A percentile compares a stretch with the other conserved stretches of the same genome.
These are phyloP conservation scores for Globisporangium emineosum DNA, from an alignment of 352 stramenopile species.

Conservation along the genomic window DNA sequence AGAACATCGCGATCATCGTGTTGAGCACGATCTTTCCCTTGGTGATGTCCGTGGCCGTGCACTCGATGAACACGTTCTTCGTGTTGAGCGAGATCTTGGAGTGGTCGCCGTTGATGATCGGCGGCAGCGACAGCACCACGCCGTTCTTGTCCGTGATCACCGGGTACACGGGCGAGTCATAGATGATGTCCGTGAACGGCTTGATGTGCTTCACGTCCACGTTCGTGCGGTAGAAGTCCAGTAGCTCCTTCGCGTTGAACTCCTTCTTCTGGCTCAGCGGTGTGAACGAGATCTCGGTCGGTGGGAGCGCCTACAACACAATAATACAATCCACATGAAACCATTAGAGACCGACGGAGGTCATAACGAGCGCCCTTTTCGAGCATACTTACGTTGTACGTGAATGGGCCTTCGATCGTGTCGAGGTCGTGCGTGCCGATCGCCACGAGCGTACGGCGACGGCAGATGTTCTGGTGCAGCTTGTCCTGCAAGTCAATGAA, in stretches of 20 bases:
- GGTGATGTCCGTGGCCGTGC: conserved; percentile 98
- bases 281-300: conserved; percentile 96
- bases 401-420: conserved; percentile 93
- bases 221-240: conserved; percentile 96
- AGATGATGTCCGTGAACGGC: conserved; percentile 99
- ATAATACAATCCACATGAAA: not conserved
- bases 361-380: not conserved
- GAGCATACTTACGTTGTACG: conserved; percentile 65
- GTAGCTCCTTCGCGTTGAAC: conserved; percentile 93
- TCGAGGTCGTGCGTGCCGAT: conserved; percentile 99
- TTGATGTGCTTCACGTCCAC: conserved; percentile 97
- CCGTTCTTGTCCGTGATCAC: conserved; percentile 96
- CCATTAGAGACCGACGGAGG: not conserved
- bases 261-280: conserved; percentile 90
- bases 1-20: conserved; percentile 99
- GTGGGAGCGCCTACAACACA: conserved; percentile 76
- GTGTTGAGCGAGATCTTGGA: conserved; percentile 96
- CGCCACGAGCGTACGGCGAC: conserved; percentile 97
- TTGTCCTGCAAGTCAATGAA: conserved; percentile 99
- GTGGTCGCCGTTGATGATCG: conserved; percentile 99
- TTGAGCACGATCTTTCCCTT: conserved; percentile 99
- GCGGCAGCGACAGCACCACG: conserved; percentile 96
- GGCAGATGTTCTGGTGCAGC: conserved; percentile 99
- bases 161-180: conserved; percentile 97
- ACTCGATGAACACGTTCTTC: conserved; percentile 99